These are phyloP conservation scores for Penicillium egyptiacum DNA, from an alignment of 495 filamentous ascomycete genomes.

Conservation along the genomic window DNA sequence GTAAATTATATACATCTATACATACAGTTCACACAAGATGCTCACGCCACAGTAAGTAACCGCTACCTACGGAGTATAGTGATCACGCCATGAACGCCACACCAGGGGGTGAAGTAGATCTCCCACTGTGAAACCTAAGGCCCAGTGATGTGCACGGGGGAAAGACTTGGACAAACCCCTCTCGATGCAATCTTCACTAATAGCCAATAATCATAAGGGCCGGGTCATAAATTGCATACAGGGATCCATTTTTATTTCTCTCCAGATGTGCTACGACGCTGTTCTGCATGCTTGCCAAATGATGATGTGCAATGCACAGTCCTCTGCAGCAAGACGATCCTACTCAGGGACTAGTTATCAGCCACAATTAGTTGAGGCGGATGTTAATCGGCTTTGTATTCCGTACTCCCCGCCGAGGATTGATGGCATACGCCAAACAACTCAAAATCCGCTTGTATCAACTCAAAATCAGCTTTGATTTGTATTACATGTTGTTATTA, in stretches of 20 bases:
- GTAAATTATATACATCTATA: neutral
- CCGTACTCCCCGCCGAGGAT: constrained; percentile 1
- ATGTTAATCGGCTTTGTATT: constrained; percentile 15
- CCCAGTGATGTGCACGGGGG: constrained; percentile 25
- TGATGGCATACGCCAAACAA: neutral
- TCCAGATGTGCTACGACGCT: constrained; percentile 8
- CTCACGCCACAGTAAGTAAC: neutral
- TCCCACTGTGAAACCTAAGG: constrained; percentile 21
- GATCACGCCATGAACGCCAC: constrained; percentile 29
- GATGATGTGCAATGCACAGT: constrained; percentile 26
- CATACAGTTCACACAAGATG: neutral
- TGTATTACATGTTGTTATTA: constrained; percentile 6
- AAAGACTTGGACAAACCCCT: constrained; percentile 5
- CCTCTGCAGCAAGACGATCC: constrained; percentile 14
- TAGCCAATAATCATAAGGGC: constrained; percentile 7
- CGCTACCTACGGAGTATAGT: constrained; percentile 4
- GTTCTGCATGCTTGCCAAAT: constrained; percentile 17
- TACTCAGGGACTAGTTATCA: constrained; percentile 3
- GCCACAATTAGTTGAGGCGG: constrained; percentile 5
- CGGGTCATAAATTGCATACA: constrained; percentile 6
- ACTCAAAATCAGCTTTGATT: constrained; percentile 8
- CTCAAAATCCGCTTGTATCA: too few relatives aligned
- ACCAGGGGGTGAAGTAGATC: constrained; percentile 19
- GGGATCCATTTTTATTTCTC: constrained; percentile 3
- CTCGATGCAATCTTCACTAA: neutral